phyloP scores from a whole-genome alignment of 2,329 filamentous ascomycete species.

The Zymoseptoria pseudotritici region DNA sequence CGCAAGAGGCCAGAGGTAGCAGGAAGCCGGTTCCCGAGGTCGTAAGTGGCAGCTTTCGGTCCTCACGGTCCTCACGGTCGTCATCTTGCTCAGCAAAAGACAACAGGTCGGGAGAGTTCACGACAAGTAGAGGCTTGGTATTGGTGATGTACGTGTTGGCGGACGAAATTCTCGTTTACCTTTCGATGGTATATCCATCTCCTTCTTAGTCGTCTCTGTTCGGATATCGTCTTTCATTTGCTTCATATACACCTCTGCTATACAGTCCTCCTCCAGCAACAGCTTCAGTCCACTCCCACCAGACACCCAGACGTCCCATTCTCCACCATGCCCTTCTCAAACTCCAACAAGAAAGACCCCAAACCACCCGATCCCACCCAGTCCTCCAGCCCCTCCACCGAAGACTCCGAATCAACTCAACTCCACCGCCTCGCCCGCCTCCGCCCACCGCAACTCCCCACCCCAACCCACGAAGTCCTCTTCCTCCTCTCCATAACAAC shows the following conservation, averaged over 20 bases:
- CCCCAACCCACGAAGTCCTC: conserved; percentile 49
- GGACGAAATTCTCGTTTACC: background rate
- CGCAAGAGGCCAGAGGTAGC: too few species aligned
- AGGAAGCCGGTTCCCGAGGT: background rate
- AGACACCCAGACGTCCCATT: background rate
- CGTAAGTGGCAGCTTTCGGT: background rate
- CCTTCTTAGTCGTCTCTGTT: background rate
- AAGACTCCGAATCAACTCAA: conserved; percentile 25
- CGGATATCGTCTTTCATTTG: background rate
- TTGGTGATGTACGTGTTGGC: background rate
- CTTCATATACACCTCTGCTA: background rate
- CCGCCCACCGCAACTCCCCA: conserved; percentile 50
- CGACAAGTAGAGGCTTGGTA: background rate
- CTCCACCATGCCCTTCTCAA: background rate
- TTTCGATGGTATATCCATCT: background rate
- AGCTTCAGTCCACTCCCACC: background rate
- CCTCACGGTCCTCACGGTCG: too few species aligned
- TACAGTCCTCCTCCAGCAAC: background rate
- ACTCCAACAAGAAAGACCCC: background rate
- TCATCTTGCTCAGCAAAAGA: background rate
- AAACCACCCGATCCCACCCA: background rate
- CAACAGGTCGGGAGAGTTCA: background rate
- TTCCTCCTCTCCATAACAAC: conserved; percentile 50
- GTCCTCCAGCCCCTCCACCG: background rate
- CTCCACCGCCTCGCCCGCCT: conserved; percentile 57